phyloP scores from a whole-genome alignment of 495 filamentous ascomycete genomes.

The Penicillium cinerascens region DNA sequence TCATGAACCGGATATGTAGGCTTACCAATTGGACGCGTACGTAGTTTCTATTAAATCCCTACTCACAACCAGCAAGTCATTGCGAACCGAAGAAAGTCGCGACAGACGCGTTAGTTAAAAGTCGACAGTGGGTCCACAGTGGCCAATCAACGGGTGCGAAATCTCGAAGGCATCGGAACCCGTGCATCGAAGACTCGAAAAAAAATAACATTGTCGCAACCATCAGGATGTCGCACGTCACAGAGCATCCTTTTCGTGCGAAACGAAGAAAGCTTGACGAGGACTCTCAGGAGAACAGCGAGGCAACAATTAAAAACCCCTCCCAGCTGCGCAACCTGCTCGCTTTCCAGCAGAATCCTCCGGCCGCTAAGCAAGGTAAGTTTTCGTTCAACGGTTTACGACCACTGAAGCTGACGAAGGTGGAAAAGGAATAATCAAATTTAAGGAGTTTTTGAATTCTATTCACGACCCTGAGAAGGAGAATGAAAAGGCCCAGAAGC shows the following conservation, averaged over 20 bases:
- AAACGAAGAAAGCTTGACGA: conserved; percentile 47
- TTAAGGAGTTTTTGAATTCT: conserved; percentile 71
- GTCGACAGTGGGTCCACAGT: conserved; percentile 4
- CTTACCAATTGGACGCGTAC: not conserved
- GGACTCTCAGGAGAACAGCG: conserved; percentile 34
- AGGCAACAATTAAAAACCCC: conserved; percentile 46
- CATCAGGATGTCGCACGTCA: conserved; percentile 22
- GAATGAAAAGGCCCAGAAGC: conserved; percentile 45
- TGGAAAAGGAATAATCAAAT: conserved; percentile 60
- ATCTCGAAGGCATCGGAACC: conserved; percentile 29
- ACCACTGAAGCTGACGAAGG: not conserved
- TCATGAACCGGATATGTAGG: not conserved
- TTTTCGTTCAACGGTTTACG: not conserved
- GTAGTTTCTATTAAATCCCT: not conserved
- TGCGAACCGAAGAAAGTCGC: not conserved
- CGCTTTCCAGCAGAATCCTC: conserved; percentile 63
- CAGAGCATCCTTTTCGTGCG: conserved; percentile 25
- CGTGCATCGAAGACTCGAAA: conserved; percentile 14
- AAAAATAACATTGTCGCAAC: conserved; percentile 18
- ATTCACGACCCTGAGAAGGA: conserved; percentile 54
- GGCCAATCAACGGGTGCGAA: conserved; percentile 22
- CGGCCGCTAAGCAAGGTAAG: conserved; percentile 61
- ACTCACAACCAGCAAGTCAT: not conserved
- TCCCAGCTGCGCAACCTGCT: conserved; percentile 61
- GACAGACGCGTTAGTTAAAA: not conserved